phyloP scores from a whole-genome alignment of 768 basidiomycete genomes.

The Xerocomellus amylosporus region DNA sequence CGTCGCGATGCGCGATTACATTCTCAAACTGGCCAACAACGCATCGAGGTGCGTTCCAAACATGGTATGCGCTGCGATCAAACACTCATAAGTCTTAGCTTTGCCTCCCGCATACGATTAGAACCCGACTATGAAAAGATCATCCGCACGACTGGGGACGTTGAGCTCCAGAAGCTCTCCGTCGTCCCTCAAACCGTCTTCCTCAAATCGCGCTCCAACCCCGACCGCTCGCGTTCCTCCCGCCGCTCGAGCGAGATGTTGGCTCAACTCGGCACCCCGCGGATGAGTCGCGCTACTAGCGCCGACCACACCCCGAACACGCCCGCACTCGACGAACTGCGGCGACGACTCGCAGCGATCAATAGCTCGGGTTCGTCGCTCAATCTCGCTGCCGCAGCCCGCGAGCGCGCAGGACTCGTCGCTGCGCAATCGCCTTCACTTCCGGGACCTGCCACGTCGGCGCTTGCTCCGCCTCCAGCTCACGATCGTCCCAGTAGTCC shows the following conservation, averaged over 20 bases:
- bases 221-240: conserved; percentile 40
- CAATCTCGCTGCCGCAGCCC: conserved; percentile 40
- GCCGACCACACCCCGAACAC: conserved; percentile 44
- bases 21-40: conserved; percentile 77
- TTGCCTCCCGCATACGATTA: conserved; percentile 58
- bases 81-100: conserved; percentile 44
- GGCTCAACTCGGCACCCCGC: conserved; percentile 50
- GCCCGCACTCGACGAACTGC: conserved; percentile 75
- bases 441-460: conserved; percentile 3
- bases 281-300: conserved; percentile 47
- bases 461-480: conserved; percentile 22
- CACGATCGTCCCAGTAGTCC: conserved; percentile 72
- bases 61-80: not conserved
- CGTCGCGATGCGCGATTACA: conserved; percentile 84
- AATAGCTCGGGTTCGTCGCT: conserved; percentile 71
- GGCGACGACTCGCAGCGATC: conserved; percentile 69
- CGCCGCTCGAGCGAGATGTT: conserved; percentile 43
- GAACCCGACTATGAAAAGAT: conserved; percentile 64
- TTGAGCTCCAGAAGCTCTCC: conserved; percentile 83
- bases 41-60: conserved; percentile 58
- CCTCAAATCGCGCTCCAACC: conserved; percentile 47
- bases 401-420: conserved; percentile 42
- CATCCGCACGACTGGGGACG: conserved; percentile 60
- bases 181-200: conserved; percentile 93
- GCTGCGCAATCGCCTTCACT: conserved; percentile 12